Evolutionary conservation across 352 stramenopile species (phyloP).

Genomic region (Thalassiosira pacifica): DNA sequence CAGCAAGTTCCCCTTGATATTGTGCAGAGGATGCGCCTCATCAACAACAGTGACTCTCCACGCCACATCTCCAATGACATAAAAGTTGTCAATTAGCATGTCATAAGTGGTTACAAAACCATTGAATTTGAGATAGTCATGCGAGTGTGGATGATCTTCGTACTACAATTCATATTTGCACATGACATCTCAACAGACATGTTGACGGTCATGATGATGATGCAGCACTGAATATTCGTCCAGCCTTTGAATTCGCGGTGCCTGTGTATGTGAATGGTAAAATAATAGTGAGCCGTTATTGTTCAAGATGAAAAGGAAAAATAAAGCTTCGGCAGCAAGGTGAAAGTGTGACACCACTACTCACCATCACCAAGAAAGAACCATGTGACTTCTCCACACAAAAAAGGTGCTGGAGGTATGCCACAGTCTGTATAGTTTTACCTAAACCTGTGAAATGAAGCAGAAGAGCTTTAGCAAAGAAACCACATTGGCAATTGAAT

Average conservation of each 20-base stretch:
- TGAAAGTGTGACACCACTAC: conserved; percentile 87
- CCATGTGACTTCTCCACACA: conserved; percentile 93
- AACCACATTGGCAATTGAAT: too few relatives aligned
- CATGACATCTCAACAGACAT: conserved; percentile 95
- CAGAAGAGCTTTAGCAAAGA: too few relatives aligned
- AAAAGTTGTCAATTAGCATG: conserved; percentile 94
- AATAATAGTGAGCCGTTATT: background rate
- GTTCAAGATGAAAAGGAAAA: background rate
- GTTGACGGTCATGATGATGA: conserved; percentile 96
- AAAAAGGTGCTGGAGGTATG: conserved; percentile 95
- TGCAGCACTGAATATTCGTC: conserved; percentile 98
- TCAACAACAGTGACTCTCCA: conserved; percentile 98
- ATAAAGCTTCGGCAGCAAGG: too few relatives aligned
- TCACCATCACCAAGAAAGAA: conserved; percentile 95
- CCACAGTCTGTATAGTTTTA: conserved; percentile 95
- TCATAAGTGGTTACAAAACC: conserved; percentile 99
- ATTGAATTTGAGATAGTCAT: conserved; percentile 94
- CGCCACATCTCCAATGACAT: conserved; percentile 95
- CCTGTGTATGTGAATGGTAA: conserved; percentile 78
- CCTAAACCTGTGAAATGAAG: conserved; percentile 82
- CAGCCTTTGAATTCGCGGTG: conserved; percentile 90
- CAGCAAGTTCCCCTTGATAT: conserved; percentile 96
- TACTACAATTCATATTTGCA: conserved; percentile 99
- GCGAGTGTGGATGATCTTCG: conserved; percentile 85
- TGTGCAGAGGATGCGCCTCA: conserved; percentile 99